These are phyloP conservation scores for Hyaloscypha bicolor DNA, from an alignment of 495 filamentous ascomycete species.

Conservation along the genomic window DNA sequence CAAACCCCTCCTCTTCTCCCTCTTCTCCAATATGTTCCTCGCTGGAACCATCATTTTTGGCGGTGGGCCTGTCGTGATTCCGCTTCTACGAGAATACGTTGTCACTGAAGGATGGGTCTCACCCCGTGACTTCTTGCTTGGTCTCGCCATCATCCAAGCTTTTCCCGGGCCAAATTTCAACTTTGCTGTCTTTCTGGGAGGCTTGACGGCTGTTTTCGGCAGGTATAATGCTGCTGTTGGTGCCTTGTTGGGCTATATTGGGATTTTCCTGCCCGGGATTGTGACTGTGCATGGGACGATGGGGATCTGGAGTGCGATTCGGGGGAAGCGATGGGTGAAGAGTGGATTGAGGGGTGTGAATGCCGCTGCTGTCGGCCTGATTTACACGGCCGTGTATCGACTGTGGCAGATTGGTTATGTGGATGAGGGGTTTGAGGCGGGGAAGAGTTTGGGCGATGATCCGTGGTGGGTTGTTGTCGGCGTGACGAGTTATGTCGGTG, in stretches of 20 bases:
- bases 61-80: conserved; percentile 84
- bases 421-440: conserved; percentile 51
- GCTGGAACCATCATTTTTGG: conserved; percentile 91
- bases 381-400: conserved; percentile 85
- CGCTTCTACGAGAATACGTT: conserved; percentile 76
- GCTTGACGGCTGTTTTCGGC: conserved; percentile 53
- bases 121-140: conserved; percentile 78
- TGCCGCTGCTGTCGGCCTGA: conserved; percentile 74
- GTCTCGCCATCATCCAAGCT: conserved; percentile 79
- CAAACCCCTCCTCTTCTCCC: conserved; percentile 53
- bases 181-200: conserved; percentile 78
- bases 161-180: conserved; percentile 91
- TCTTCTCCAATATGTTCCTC: conserved; percentile 83
- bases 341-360: conserved; percentile 69
- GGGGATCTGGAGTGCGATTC: conserved; percentile 67
- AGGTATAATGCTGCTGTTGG: conserved; percentile 48
- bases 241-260: conserved; percentile 66
- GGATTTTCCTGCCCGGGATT: conserved; percentile 75
- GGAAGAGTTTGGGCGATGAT: conserved; percentile 62
- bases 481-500: conserved; percentile 63
- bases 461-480: conserved; percentile 78
- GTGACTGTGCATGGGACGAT: conserved; percentile 66
- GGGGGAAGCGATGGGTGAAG: conserved; percentile 55
- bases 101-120: conserved; percentile 81
- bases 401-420: conserved; percentile 80